Conservation (phyloP, 2,329 filamentous ascomycete species). For the Aspergillus fumigatus region DNA sequence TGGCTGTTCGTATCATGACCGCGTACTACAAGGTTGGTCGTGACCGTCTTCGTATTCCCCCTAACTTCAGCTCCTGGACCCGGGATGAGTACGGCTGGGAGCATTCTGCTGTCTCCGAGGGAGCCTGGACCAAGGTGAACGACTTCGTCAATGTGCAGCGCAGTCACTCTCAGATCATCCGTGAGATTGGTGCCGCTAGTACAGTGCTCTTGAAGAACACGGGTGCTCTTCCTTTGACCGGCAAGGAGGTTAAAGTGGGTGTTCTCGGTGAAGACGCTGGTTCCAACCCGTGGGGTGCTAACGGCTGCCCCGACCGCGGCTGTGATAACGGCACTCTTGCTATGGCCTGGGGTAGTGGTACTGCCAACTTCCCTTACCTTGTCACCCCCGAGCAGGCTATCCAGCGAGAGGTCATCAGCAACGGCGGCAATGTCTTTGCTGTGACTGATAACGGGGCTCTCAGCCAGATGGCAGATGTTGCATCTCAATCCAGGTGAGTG, state of each 20-base stretch:
- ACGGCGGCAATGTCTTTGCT: conserved; percentile 59
- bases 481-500: conserved; percentile 43
- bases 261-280: conserved; percentile 82
- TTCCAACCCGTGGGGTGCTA: conserved; percentile 68
- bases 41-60: conserved; percentile 47
- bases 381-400: conserved; percentile 60
- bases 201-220: conserved; percentile 87
- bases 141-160: conserved; percentile 77
- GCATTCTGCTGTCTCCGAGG: conserved; percentile 59
- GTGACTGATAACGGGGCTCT: conserved; percentile 57
- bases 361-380: conserved; percentile 59
- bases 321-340: conserved; percentile 58
- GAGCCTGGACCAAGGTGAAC: conserved; percentile 63
- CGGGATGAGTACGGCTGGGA: conserved; percentile 66
- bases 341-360: conserved; percentile 61
- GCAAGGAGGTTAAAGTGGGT: conserved; percentile 67
- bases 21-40: conserved; percentile 62
- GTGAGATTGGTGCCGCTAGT: conserved; percentile 71
- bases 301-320: conserved; percentile 68
- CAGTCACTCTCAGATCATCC: conserved; percentile 68
- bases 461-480: conserved; percentile 47
- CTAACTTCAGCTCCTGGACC: conserved; percentile 90
- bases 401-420: conserved; percentile 62
- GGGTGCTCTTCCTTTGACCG: conserved; percentile 68
- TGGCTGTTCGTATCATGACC: conserved; percentile 75